phyloP scores from a whole-genome alignment of 176 grass and related monocot genomes.

The Metroxylon sagu region DNA sequence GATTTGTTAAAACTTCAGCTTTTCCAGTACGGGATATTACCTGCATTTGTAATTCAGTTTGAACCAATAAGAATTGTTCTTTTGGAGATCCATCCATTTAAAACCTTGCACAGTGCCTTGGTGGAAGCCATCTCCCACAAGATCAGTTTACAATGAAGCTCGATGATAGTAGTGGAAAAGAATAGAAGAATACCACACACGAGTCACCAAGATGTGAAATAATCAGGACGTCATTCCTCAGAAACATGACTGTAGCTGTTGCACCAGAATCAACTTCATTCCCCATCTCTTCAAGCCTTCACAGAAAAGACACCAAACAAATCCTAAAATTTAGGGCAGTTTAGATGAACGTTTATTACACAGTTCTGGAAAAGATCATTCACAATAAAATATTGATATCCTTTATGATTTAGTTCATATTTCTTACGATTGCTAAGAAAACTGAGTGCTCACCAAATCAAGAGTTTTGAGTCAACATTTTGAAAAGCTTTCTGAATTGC shows the following conservation, averaged over 20 bases:
- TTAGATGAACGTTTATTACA: neutral
- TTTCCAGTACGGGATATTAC: constrained; percentile 64
- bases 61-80: neutral
- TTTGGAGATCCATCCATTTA: constrained; percentile 3
- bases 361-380: neutral
- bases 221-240: constrained; percentile 71
- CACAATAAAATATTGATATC: neutral
- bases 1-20: constrained; percentile 66
- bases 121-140: too few relatives aligned
- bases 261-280: constrained; percentile 61
- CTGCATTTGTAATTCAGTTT: constrained; percentile 35
- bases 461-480: constrained; percentile 57
- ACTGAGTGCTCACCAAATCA: constrained; percentile 47
- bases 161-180: neutral
- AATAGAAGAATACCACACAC: constrained; percentile 44
- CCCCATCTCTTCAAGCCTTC: constrained; percentile 67
- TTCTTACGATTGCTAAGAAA: neutral
- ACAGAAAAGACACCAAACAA: constrained; percentile 6
- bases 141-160: neutral
- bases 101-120: neutral
- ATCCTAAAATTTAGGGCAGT: neutral
- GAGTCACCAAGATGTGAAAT: constrained; percentile 91
- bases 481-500: constrained; percentile 66
- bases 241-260: constrained; percentile 69
- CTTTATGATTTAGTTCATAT: too few relatives aligned